A percentile compares a stretch with the other conserved stretches of the same genome.
Conservation (phyloP, 2,329 filamentous ascomycete genomes). For the Stachybotrys chlorohalonatus region DNA sequence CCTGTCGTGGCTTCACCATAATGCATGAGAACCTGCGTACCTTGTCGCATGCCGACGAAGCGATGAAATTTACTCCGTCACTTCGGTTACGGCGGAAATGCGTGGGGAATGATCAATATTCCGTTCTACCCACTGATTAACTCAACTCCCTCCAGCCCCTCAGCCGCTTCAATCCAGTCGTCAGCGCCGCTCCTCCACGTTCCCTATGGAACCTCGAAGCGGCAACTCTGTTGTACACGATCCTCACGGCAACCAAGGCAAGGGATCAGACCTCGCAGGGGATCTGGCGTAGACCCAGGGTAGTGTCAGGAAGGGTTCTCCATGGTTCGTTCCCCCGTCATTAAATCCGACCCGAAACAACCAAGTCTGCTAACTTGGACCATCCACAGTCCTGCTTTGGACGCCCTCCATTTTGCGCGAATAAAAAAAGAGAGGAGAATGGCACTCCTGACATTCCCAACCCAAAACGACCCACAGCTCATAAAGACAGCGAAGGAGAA, state of each 20-base stretch:
- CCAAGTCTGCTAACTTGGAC: neutral
- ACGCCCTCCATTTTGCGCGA: neutral
- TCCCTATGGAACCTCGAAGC: neutral
- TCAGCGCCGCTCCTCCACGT: neutral
- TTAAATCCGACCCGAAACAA: neutral
- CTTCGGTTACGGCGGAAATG: no score
- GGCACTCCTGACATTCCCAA: constrained; percentile 17
- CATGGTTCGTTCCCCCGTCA: neutral
- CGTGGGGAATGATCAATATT: neutral
- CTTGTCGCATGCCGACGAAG: no score
- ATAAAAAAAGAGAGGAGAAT: constrained; percentile 9
- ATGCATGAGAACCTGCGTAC: no score
- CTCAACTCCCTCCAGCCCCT: neutral
- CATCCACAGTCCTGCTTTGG: neutral
- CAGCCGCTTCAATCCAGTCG: neutral
- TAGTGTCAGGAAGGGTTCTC: neutral
- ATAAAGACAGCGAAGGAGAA: constrained; percentile 9
- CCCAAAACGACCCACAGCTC: constrained; percentile 13
- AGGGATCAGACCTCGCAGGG: neutral
- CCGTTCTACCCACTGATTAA: neutral
- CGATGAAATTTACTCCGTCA: no score
- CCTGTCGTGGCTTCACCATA: no score
- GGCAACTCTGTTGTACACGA: neutral
- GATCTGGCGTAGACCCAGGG: neutral
- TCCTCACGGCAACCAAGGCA: neutral